These are phyloP conservation scores for Bisporella sp. DNA, from an alignment of 2,329 filamentous ascomycete species.

Conservation along the genomic window DNA sequence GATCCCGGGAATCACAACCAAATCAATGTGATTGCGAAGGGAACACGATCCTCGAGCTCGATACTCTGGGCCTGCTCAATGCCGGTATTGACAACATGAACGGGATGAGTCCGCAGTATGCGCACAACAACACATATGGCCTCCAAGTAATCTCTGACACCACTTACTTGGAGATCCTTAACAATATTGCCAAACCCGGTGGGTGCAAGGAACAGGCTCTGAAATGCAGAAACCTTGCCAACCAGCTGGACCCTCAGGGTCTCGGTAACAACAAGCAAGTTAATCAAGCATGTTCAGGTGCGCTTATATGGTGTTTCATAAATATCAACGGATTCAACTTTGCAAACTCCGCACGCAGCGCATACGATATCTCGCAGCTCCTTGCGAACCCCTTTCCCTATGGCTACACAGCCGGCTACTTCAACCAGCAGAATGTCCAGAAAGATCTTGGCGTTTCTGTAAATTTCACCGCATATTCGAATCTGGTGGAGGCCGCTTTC, in stretches of 20 bases:
- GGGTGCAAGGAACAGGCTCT: not conserved
- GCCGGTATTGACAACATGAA: not conserved
- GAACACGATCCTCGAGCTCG: not conserved
- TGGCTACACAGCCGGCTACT: not conserved
- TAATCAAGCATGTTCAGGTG: not conserved
- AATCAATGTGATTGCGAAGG: not conserved
- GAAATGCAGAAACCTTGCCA: not conserved
- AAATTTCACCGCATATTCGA: not conserved
- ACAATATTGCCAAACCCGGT: not conserved
- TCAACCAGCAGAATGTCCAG: not conserved
- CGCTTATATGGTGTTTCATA: too few relatives aligned
- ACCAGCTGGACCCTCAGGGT: not conserved
- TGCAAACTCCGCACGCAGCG: too few relatives aligned
- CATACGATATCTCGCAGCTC: not conserved
- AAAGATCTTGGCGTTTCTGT: not conserved
- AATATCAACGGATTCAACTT: too few relatives aligned
- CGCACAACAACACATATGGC: not conserved
- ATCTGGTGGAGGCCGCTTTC: not conserved
- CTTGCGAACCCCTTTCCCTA: not conserved
- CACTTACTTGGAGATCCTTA: not conserved
- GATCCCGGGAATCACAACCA: not conserved
- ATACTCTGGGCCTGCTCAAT: not conserved
- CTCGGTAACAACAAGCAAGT: not conserved
- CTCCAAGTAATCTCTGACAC: not conserved
- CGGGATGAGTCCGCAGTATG: not conserved